phyloP scores from a whole-genome alignment of 1,139 yeast species.

The Candida labiduridarum region DNA sequence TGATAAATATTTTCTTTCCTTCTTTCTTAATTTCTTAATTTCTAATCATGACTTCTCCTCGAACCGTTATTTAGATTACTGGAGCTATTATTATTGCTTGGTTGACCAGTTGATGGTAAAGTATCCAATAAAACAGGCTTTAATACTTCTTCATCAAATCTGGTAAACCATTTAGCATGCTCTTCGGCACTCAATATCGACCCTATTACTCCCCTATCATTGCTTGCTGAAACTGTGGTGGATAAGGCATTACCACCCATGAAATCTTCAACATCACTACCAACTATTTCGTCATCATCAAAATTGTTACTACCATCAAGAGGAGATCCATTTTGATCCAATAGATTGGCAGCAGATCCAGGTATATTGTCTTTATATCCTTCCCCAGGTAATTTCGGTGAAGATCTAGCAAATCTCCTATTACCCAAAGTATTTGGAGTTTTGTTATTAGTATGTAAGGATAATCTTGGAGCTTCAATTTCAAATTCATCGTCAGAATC shows the following conservation, averaged over 20 bases:
- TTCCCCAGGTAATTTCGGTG: constrained; percentile 6
- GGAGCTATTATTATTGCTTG: constrained; percentile 7
- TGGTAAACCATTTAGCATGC: constrained; percentile 88
- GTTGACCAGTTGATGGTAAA: constrained; percentile 21
- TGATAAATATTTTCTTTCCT: background rate
- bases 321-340: constrained; percentile 9
- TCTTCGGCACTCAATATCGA: constrained; percentile 64
- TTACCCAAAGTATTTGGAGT: constrained; percentile 26
- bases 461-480: constrained; percentile 71
- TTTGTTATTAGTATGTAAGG: constrained; percentile 19
- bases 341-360: constrained; percentile 9
- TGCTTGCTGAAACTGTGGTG: background rate
- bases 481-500: constrained; percentile 95
- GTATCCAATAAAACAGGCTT: constrained; percentile 90
- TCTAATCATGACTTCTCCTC: constrained; percentile 11
- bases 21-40: background rate
- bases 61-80: constrained; percentile 7
- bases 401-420: constrained; percentile 31
- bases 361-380: constrained; percentile 13
- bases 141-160: constrained; percentile 91
- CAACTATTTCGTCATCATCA: constrained; percentile 36
- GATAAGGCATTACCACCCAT: constrained; percentile 12
- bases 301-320: constrained; percentile 17
- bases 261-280: constrained; percentile 46
- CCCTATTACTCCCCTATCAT: constrained; percentile 36